These are phyloP conservation scores for Aspergillus aculeatus DNA, from an alignment of 2,329 filamentous ascomycete species.

Conservation along the genomic window DNA sequence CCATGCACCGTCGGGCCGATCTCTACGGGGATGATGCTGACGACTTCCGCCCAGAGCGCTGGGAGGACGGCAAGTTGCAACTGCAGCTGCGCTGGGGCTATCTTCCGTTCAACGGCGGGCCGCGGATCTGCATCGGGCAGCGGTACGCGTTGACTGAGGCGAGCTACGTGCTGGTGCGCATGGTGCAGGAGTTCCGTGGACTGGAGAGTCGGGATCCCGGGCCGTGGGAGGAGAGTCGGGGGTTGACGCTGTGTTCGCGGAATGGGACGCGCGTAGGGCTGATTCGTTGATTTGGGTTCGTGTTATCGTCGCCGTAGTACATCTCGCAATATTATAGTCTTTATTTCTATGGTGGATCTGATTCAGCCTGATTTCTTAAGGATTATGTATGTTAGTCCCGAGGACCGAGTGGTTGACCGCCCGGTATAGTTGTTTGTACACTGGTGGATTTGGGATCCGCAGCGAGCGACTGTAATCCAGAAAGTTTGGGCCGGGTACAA, in stretches of 20 bases:
- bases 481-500: too few species aligned
- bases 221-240: not conserved
- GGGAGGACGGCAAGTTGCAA: slow-evolving; percentile 38
- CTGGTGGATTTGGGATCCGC: too few species aligned
- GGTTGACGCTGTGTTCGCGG: not conserved
- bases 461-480: too few species aligned
- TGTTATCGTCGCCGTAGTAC: too few species aligned
- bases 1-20: slow-evolving; percentile 42
- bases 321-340: too few species aligned
- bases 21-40: slow-evolving; percentile 41
- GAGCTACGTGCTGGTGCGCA: slow-evolving; percentile 42
- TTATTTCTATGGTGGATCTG: accelerated
- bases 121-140: slow-evolving; percentile 55
- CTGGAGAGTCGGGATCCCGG: slow-evolving; percentile 15
- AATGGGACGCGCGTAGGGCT: not conserved
- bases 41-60: slow-evolving; percentile 46
- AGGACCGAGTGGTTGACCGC: too few species aligned
- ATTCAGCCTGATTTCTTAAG: too few species aligned
- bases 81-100: slow-evolving; percentile 47
- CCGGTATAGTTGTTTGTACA: too few species aligned
- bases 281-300: not conserved
- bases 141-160: slow-evolving; percentile 58
- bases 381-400: too few species aligned
- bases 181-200: slow-evolving; percentile 34
- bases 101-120: slow-evolving; percentile 50